Conservation (phyloP, 1,284 basidiomycete genomes). For the Neolentinus lepideus region DNA sequence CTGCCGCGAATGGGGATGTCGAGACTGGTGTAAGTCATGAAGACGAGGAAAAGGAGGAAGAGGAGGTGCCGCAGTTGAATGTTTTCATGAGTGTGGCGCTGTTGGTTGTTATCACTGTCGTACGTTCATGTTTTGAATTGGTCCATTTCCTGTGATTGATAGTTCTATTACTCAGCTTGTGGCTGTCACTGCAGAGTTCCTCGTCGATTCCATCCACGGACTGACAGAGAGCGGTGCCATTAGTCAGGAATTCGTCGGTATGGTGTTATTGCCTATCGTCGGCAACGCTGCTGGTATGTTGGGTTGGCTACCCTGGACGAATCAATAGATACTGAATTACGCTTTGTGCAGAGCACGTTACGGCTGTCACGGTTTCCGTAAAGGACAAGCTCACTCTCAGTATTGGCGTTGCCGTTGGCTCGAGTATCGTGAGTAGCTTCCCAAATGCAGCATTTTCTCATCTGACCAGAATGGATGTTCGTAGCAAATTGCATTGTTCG, state of each 20-base stretch:
- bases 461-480: not conserved
- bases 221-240: conserved; percentile 46
- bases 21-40: not conserved
- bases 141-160: not conserved
- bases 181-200: conserved; percentile 73
- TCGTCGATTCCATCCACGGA: conserved; percentile 75
- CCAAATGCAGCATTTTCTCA: not conserved
- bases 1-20: not conserved
- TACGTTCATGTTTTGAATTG: not conserved
- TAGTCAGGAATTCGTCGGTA: conserved; percentile 73
- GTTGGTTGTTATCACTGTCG: conserved; percentile 53
- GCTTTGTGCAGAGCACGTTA: conserved; percentile 46
- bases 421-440: conserved; percentile 18
- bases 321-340: conserved; percentile 2
- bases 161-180: conserved; percentile 35
- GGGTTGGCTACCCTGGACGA: not conserved
- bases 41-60: conserved; percentile 7
- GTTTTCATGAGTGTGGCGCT: conserved; percentile 50
- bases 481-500: conserved; percentile 2
- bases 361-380: conserved; percentile 78
- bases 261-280: conserved; percentile 83
- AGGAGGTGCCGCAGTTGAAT: conserved; percentile 50
- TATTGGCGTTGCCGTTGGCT: conserved; percentile 84
- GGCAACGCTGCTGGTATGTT: conserved; percentile 67
- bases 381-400: conserved; percentile 71